Evolutionary conservation across 179 eudicot species (phyloP).

Genomic region (Beta lomatogona): DNA sequence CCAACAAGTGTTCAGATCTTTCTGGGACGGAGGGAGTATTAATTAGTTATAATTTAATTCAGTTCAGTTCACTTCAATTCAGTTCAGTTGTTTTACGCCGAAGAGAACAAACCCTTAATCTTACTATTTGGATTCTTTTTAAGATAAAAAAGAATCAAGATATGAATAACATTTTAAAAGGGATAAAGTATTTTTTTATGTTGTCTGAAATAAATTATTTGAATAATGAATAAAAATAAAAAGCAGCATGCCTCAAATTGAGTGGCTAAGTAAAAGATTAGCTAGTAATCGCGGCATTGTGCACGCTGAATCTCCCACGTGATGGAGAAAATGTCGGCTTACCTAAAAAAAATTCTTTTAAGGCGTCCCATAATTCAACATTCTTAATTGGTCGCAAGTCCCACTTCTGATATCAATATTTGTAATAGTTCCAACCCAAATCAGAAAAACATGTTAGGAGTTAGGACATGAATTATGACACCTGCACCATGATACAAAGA

Average conservation of each 20-base stretch:
- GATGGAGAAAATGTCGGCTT: background rate
- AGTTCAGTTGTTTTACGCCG: no score
- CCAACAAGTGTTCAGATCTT: no score
- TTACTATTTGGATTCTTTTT: no score
- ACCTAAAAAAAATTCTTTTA: slow-evolving; percentile 3
- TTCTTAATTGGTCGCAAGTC: slow-evolving; percentile 6
- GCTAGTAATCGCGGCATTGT: slow-evolving; percentile 5
- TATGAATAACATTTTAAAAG: no score
- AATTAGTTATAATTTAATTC: no score
- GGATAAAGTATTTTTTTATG: background rate
- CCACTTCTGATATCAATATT: background rate
- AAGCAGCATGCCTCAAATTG: slow-evolving; percentile 5
- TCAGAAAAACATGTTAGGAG: slow-evolving; percentile 2
- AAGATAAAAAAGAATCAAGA: no score
- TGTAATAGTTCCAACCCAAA: slow-evolving; percentile 3
- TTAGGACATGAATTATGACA: background rate
- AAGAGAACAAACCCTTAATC: no score
- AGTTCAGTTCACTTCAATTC: no score
- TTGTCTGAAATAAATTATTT: background rate
- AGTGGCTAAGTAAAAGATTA: slow-evolving; percentile 1
- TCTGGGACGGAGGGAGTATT: no score
- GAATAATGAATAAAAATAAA: background rate
- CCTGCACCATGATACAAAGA: slow-evolving; percentile 5
- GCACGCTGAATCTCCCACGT: background rate
- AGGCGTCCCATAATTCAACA: slow-evolving; percentile 17